These are phyloP conservation scores for Starmerella stellata DNA, from an alignment of 805 yeast species.

Conservation along the genomic window DNA sequence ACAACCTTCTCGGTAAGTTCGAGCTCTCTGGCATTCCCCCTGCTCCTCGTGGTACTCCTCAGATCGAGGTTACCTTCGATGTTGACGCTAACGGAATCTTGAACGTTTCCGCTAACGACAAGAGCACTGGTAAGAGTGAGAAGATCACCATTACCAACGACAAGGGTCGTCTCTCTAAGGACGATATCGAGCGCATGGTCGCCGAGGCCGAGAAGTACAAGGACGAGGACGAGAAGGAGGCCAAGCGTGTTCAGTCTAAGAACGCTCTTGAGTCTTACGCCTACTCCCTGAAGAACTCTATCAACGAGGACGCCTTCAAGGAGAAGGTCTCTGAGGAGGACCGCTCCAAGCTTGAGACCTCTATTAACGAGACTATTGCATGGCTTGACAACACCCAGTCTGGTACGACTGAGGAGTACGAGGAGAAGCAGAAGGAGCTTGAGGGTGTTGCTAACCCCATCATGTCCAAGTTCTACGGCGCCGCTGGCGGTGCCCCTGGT, in stretches of 20 bases:
- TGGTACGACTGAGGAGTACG: constrained; percentile 79
- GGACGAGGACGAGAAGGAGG: constrained; percentile 92
- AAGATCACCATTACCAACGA: constrained; percentile 96
- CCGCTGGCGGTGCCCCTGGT: constrained; percentile 58
- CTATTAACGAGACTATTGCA: constrained; percentile 20
- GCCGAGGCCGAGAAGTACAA: constrained; percentile 93
- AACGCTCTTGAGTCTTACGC: constrained; percentile 91
- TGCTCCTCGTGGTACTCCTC: constrained; percentile 98
- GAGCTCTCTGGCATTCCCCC: constrained; percentile 95
- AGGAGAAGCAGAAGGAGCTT: constrained; percentile 86
- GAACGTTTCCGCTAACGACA: constrained; percentile 90
- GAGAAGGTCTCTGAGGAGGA: constrained; percentile 34
- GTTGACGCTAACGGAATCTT: constrained; percentile 94
- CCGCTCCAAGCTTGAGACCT: constrained; percentile 18
- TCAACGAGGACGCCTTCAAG: constrained; percentile 56
- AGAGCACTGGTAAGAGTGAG: constrained; percentile 95
- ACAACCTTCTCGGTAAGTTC: constrained; percentile 91
- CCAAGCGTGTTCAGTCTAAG: constrained; percentile 81
- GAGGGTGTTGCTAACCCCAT: constrained; percentile 92
- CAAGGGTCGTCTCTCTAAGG: constrained; percentile 95
- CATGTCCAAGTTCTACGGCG: constrained; percentile 88
- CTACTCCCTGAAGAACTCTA: constrained; percentile 74
- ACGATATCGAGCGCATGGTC: constrained; percentile 95
- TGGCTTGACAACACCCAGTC: constrained; percentile 93
- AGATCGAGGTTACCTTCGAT: constrained; percentile 93